Conservation (phyloP, 2,329 filamentous ascomycete species). For the Arthrobotrys pseudoclavata region DNA sequence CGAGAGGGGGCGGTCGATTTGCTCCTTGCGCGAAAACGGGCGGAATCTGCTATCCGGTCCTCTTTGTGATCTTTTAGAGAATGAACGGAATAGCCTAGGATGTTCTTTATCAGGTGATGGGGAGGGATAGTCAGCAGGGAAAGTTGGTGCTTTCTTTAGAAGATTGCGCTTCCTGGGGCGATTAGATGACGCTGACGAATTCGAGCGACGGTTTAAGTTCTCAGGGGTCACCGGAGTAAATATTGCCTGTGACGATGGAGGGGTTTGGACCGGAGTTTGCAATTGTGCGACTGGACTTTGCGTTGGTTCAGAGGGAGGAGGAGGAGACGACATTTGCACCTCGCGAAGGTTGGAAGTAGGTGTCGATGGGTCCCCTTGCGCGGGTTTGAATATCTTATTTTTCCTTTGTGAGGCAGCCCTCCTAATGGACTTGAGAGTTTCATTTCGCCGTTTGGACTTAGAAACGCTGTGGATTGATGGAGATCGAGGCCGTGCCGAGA, state of each 20-base stretch:
- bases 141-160: conserved; percentile 52
- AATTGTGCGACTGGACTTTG: conserved; percentile 59
- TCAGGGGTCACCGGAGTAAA: conserved; percentile 51
- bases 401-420: conserved; percentile 56
- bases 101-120: conserved; percentile 58
- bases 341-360: conserved; percentile 40
- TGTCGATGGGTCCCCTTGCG: conserved; percentile 35
- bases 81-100: conserved; percentile 51
- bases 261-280: conserved; percentile 59
- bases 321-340: conserved; percentile 48
- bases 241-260: conserved; percentile 46
- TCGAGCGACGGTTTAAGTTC: conserved; percentile 56
- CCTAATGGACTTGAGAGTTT: conserved; percentile 52
- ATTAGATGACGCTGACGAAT: conserved; percentile 62
- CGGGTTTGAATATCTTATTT: conserved; percentile 32
- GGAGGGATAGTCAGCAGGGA: conserved; percentile 52
- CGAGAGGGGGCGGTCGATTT: conserved; percentile 58
- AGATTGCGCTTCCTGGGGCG: conserved; percentile 59
- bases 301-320: conserved; percentile 37
- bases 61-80: conserved; percentile 38
- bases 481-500: conserved; percentile 32
- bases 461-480: conserved; percentile 46
- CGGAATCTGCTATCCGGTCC: conserved; percentile 36
- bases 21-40: conserved; percentile 55
- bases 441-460: conserved; percentile 50